phyloP scores from a whole-genome alignment of 805 yeast genomes.

The Torulaspora delbrueckii region DNA sequence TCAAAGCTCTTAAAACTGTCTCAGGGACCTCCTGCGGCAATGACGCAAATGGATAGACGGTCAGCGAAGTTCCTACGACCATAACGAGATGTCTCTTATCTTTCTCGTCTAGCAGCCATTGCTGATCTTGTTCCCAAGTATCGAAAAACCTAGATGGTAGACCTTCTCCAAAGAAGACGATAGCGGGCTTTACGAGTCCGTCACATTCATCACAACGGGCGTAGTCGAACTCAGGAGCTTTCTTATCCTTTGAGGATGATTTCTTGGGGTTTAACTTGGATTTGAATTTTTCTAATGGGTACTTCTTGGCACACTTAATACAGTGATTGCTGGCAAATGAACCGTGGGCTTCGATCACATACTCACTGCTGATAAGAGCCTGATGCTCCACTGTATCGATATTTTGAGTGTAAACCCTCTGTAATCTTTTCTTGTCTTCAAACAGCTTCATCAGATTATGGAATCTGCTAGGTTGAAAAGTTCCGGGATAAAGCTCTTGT shows the following conservation, averaged over 20 bases:
- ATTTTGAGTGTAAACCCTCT: slow-evolving; percentile 84
- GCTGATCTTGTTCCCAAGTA: slow-evolving; percentile 53
- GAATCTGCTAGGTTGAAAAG: slow-evolving; percentile 75
- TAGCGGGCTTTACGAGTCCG: slow-evolving; percentile 86
- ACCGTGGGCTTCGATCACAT: slow-evolving; percentile 89
- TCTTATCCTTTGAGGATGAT: slow-evolving; percentile 16
- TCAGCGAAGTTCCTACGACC: slow-evolving; percentile 88
- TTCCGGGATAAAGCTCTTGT: slow-evolving; percentile 82
- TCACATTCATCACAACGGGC: slow-evolving; percentile 57
- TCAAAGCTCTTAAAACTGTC: slow-evolving; percentile 52
- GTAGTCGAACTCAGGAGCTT: slow-evolving; percentile 21
- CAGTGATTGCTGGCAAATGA: slow-evolving; percentile 85
- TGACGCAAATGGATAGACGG: slow-evolving; percentile 87
- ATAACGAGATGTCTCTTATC: slow-evolving; percentile 61
- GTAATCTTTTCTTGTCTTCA: slow-evolving; percentile 56
- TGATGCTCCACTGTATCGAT: slow-evolving; percentile 86
- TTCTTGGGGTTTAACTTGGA: slow-evolving; percentile 33
- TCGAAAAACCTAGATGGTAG: slow-evolving; percentile 69
- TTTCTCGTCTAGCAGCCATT: slow-evolving; percentile 38
- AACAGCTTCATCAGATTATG: slow-evolving; percentile 67
- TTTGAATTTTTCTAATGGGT: slow-evolving; percentile 45
- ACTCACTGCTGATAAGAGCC: slow-evolving; percentile 65
- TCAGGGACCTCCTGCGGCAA: slow-evolving; percentile 62
- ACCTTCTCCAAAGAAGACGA: slow-evolving; percentile 90
- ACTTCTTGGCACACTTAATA: slow-evolving; percentile 60